phyloP scores from a whole-genome alignment of 345 rosid genomes.

The Litchi chinensis region DNA sequence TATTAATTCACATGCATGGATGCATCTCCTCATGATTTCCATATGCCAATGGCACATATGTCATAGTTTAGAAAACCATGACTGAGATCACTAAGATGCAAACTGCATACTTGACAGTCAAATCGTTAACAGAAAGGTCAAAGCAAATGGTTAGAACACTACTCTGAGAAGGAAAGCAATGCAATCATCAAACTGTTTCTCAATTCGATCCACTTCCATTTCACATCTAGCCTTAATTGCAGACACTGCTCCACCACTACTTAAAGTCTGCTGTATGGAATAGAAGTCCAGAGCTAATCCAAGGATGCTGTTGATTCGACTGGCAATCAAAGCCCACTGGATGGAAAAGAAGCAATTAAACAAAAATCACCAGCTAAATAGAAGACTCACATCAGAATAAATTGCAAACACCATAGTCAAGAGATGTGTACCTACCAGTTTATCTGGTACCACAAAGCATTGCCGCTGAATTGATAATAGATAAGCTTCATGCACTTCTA shows the following conservation, averaged over 20 bases:
- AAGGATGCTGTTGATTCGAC: slow-evolving; percentile 86
- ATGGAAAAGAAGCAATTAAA: slow-evolving; percentile 26
- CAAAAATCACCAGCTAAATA: slow-evolving; percentile 16
- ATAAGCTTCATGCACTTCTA: slow-evolving; percentile 95
- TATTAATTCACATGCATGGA: background rate
- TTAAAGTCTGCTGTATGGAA: slow-evolving; percentile 78
- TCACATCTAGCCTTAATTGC: slow-evolving; percentile 84
- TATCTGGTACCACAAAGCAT: slow-evolving; percentile 96
- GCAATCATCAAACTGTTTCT: slow-evolving; percentile 91
- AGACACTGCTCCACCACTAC: slow-evolving; percentile 74
- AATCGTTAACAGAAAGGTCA: background rate
- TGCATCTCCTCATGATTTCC: background rate
- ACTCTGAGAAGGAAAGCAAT: slow-evolving; percentile 94
- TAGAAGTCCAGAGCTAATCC: slow-evolving; percentile 92
- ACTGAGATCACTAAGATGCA: slow-evolving; percentile 1
- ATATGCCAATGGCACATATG: background rate
- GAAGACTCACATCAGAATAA: background rate
- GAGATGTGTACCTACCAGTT: slow-evolving; percentile 58
- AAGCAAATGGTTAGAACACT: slow-evolving; percentile 23
- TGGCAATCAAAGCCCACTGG: slow-evolving; percentile 93
- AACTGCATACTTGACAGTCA: slow-evolving; percentile 10
- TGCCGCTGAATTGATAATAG: slow-evolving; percentile 91
- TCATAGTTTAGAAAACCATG: background rate
- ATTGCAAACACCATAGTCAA: slow-evolving; percentile 16
- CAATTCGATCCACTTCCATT: slow-evolving; percentile 77